Evolutionary conservation across 345 rosid species (phyloP).

Genomic region (Eucalyptus caleyi): DNA sequence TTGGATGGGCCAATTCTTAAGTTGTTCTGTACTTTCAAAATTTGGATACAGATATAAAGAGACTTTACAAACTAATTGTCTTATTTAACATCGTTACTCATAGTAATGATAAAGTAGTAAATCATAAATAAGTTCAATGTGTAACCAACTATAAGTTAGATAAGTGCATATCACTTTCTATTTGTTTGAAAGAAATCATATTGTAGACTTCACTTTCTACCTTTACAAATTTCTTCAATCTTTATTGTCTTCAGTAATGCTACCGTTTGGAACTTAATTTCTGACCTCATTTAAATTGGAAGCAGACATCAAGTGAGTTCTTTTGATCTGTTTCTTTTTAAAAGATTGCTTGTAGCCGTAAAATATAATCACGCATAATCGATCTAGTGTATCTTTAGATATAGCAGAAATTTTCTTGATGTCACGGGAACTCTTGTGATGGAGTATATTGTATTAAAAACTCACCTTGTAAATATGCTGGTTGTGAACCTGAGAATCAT

Average conservation of each 20-base stretch:
- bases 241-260: neutral
- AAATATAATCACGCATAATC: neutral
- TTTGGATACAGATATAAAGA: neutral
- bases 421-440: neutral
- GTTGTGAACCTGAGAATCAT: neutral
- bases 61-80: neutral
- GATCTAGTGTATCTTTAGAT: neutral
- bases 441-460: neutral
- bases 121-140: neutral
- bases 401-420: neutral
- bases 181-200: neutral
- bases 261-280: neutral
- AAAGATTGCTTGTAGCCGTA: neutral
- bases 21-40: neutral
- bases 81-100: neutral
- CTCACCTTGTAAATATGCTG: neutral
- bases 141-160: neutral
- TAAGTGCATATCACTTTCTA: neutral
- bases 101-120: neutral
- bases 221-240: neutral
- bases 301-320: neutral
- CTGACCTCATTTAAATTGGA: neutral
- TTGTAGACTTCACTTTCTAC: neutral
- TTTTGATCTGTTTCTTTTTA: neutral
- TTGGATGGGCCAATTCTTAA: neutral